Evolutionary conservation across 2,329 filamentous ascomycete genomes (phyloP), one percentile per base, ranked within the genome.

Genomic region (Plectosphaerella sp.): DNA sequence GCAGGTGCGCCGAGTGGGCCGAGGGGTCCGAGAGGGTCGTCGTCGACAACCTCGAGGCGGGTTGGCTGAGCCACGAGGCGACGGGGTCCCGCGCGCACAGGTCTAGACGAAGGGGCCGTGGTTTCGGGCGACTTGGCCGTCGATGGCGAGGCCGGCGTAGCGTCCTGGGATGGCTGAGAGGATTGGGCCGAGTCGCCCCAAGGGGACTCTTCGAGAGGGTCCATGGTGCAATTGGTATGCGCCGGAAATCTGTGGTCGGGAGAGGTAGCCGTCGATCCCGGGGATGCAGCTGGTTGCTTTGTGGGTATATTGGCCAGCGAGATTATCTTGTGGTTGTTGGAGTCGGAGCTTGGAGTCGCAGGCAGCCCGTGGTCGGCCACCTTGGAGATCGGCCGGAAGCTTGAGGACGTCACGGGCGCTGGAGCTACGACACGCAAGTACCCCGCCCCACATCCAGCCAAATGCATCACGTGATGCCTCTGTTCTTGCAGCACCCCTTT

Each of bases 21-120:
- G 49, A 95, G 75, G 20, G 89, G 89, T 1, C 89, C 90, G 45
- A 92, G 80, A 52, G 88, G 87, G 65, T 91, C 88, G 42, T 86
- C 82, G 59, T 49, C 47, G 59, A 90, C 86, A 55, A 86, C 87
- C 71, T 93, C 85, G 55, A 93, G 86, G 50, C 84, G 86, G 46
- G 89, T 91, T 28, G 87, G 83, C 66, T 92, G 88, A 54, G 86
- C 86, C 59, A 86, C 85, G 63, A 91, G 75, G 56, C 84, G 82
- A 58, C 84, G 83, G 37, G 77, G 77, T 4, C 66, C 69, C n/a
- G 71, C 66, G 56, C 77, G 74, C 24, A 74, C 73, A 11, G 74
- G 67, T 33, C 76, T 74, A 57, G 69, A 53, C 10, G 63, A 60
- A 15, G 60, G 50, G 25, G 62, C 55, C 20, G 58, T 51, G 20